Evolutionary conservation across 2,329 filamentous ascomycete species (phyloP).

Genomic region (Teratosphaeria zuluensis): DNA sequence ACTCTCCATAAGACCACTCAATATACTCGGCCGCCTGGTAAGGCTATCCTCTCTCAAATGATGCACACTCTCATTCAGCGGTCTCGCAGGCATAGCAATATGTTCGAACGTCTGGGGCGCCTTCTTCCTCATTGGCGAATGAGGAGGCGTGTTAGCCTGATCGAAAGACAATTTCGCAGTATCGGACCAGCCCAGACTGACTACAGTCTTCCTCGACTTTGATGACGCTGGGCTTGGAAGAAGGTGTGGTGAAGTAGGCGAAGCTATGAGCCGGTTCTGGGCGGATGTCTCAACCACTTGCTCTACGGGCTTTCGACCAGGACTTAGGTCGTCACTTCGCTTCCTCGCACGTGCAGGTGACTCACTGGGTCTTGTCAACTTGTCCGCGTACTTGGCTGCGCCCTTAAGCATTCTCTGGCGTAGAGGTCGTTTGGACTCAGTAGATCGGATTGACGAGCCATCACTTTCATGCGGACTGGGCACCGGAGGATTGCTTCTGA

Average conservation of each 20-base stretch:
- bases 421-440: constrained; percentile 7
- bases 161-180: constrained; percentile 16
- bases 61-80: constrained; percentile 11
- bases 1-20: constrained; percentile 10
- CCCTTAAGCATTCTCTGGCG: constrained; percentile 11
- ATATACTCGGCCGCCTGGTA: constrained; percentile 2
- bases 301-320: background rate
- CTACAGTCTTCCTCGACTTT: background rate
- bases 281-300: background rate
- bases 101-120: constrained; percentile 3
- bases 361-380: constrained; percentile 7
- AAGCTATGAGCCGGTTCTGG: background rate
- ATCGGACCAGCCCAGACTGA: constrained; percentile 18
- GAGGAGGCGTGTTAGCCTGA: constrained; percentile 6
- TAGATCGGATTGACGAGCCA: constrained; percentile 1
- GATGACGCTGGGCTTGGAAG: constrained; percentile 6
- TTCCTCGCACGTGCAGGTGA: background rate
- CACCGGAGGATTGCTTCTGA: background rate
- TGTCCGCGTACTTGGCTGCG: constrained; percentile 12
- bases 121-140: background rate
- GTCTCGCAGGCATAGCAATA: constrained; percentile 9
- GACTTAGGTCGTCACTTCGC: background rate
- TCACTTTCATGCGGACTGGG: constrained; percentile 1
- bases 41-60: constrained; percentile 3
- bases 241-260: constrained; percentile 8